These are phyloP conservation scores for Leptographium flavum DNA, from an alignment of 2,329 filamentous ascomycete genomes.

Conservation along the genomic window DNA sequence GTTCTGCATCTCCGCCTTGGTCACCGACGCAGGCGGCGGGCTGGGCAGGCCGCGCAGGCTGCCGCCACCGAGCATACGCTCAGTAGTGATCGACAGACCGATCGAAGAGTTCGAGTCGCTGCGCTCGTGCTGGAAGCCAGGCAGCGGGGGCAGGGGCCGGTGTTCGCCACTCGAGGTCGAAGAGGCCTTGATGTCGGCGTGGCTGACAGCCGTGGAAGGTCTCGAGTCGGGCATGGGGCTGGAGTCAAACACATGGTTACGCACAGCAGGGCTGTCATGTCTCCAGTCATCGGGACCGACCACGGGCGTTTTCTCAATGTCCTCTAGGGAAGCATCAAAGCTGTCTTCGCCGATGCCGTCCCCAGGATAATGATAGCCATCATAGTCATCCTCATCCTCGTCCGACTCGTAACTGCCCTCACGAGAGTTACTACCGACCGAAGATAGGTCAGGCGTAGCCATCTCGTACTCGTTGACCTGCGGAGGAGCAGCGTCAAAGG, in stretches of 20 bases:
- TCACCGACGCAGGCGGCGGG: constrained; percentile 54
- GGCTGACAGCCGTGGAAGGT: constrained; percentile 32
- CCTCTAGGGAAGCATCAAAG: constrained; percentile 89
- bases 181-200: constrained; percentile 55
- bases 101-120: constrained; percentile 41
- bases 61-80: constrained; percentile 49
- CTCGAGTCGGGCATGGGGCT: constrained; percentile 50
- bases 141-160: constrained; percentile 75
- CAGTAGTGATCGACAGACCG: constrained; percentile 55
- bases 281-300: constrained; percentile 97
- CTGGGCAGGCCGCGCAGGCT: constrained; percentile 54
- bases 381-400: constrained; percentile 59
- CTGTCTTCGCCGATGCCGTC: constrained; percentile 63
- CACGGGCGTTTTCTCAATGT: constrained; percentile 92
- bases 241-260: constrained; percentile 44
- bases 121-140: constrained; percentile 37
- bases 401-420: constrained; percentile 88
- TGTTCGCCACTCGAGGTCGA: constrained; percentile 66
- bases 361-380: constrained; percentile 30
- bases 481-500: constrained; percentile 85
- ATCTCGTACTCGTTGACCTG: constrained; percentile 97
- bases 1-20: constrained; percentile 65
- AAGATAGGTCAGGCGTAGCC: constrained; percentile 92
- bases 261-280: constrained; percentile 42
- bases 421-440: constrained; percentile 74